Evolutionary conservation across 768 basidiomycete genomes (phyloP).

Genomic region (Asterophora lycoperdoides): DNA sequence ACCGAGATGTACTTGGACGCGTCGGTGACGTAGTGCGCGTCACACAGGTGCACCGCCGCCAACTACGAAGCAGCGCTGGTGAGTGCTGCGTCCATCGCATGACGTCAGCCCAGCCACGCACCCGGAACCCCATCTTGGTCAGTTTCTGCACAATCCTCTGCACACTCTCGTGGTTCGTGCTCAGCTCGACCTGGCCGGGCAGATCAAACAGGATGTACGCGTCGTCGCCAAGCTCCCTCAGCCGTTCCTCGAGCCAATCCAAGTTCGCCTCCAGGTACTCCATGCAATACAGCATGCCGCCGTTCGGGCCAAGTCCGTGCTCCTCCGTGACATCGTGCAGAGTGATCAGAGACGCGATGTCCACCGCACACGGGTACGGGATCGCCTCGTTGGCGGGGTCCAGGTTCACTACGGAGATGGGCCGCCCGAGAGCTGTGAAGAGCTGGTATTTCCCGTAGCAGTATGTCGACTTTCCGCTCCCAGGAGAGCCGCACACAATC

Average conservation of each 20-base stretch:
- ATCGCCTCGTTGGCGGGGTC: slow-evolving; percentile 92
- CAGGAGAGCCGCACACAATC: slow-evolving; percentile 81
- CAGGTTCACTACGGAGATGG: slow-evolving; percentile 88
- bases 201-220: slow-evolving; percentile 93
- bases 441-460: slow-evolving; percentile 87
- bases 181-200: slow-evolving; percentile 95
- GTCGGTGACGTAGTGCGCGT: slow-evolving; percentile 96
- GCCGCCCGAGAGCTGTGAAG: slow-evolving; percentile 79
- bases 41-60: slow-evolving; percentile 91
- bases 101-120: slow-evolving; percentile 37
- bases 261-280: slow-evolving; percentile 95
- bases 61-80: slow-evolving; percentile 50
- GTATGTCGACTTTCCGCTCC: slow-evolving; percentile 86
- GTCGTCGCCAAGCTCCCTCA: slow-evolving; percentile 63
- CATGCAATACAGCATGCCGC: slow-evolving; percentile 94
- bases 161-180: slow-evolving; percentile 91
- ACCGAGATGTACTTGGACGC: slow-evolving; percentile 93
- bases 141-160: slow-evolving; percentile 73
- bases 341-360: slow-evolving; percentile 81
- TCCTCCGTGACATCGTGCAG: slow-evolving; percentile 84
- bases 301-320: slow-evolving; percentile 88
- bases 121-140: slow-evolving; percentile 76
- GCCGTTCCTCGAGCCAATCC: slow-evolving; percentile 76
- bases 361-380: slow-evolving; percentile 87
- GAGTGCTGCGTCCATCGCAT: not conserved